Evolutionary conservation across 257 asterid species (phyloP).

Genomic region (Forsythia viridissima): DNA sequence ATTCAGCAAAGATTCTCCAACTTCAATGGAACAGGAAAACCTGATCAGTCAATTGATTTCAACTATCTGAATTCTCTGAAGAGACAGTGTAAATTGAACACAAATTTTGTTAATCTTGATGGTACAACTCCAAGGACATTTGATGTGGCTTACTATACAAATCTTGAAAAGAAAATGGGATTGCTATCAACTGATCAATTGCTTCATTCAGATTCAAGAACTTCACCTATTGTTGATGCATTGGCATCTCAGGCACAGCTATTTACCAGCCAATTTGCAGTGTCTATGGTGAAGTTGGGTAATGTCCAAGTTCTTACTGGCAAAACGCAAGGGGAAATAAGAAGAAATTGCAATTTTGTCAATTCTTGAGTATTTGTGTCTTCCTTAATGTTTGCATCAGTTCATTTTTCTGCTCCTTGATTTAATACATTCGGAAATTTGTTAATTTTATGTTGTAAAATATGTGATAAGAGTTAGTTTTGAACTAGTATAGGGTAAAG

Average conservation of each 20-base stretch:
- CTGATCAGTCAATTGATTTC: constrained; percentile 39
- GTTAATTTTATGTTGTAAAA: background rate
- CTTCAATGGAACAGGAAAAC: constrained; percentile 31
- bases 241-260: constrained; percentile 42
- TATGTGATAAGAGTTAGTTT: background rate
- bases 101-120: constrained; percentile 32
- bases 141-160: constrained; percentile 43
- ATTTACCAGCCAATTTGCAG: constrained; percentile 45
- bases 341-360: constrained; percentile 37
- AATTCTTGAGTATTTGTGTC: constrained; percentile 18
- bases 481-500: background rate
- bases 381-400: background rate
- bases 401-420: background rate
- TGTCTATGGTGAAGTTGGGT: constrained; percentile 49
- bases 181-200: constrained; percentile 42
- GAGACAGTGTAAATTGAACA: constrained; percentile 26
- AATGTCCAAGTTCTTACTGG: constrained; percentile 39
- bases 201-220: constrained; percentile 43
- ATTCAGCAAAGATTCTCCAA: constrained; percentile 35
- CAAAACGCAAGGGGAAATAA: constrained; percentile 40
- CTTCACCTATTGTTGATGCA: constrained; percentile 29
- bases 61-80: constrained; percentile 27
- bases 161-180: constrained; percentile 42
- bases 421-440: background rate
- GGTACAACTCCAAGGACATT: constrained; percentile 41